Conservation (phyloP, 2,329 filamentous ascomycete species). For the Talaromyces atroroseus region DNA sequence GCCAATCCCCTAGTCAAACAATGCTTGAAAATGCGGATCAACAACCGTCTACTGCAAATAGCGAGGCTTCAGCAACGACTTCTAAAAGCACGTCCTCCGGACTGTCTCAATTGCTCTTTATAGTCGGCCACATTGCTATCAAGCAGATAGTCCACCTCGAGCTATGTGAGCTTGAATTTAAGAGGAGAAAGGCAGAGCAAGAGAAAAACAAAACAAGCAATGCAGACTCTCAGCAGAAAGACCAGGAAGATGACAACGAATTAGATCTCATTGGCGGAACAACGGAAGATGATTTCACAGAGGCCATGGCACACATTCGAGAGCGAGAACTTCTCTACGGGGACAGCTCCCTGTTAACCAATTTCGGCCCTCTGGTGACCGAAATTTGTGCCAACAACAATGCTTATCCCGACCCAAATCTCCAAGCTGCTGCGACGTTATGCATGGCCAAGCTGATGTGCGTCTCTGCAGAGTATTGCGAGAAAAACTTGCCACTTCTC, state of each 20-base stretch:
- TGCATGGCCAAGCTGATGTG: conserved; percentile 99
- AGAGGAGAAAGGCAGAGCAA: conserved; percentile 69
- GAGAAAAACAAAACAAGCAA: conserved; percentile 44
- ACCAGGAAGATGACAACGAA: conserved; percentile 70
- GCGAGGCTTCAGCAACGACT: conserved; percentile 39
- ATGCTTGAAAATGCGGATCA: conserved; percentile 28
- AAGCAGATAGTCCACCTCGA: conserved; percentile 99
- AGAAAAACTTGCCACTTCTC: conserved; percentile 82
- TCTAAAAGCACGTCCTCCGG: conserved; percentile 64
- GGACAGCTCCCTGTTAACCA: conserved; percentile 73
- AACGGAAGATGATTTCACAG: conserved; percentile 87
- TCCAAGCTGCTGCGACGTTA: conserved; percentile 88
- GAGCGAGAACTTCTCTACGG: conserved; percentile 82
- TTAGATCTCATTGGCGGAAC: conserved; percentile 95
- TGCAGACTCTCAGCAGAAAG: conserved; percentile 42
- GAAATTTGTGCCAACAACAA: conserved; percentile 96
- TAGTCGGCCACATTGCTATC: conserved; percentile 93
- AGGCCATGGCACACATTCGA: conserved; percentile 77
- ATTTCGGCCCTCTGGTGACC: conserved; percentile 84
- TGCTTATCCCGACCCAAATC: conserved; percentile 77
- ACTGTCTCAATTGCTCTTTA: conserved; percentile 86
- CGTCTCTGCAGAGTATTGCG: conserved; percentile 93
- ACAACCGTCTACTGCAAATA: conserved; percentile 29
- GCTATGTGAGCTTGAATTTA: conserved; percentile 96
- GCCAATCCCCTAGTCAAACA: conserved; percentile 24